Evolutionary conservation across 441 rosid genomes (phyloP).

Genomic region (Populus hybrid): DNA sequence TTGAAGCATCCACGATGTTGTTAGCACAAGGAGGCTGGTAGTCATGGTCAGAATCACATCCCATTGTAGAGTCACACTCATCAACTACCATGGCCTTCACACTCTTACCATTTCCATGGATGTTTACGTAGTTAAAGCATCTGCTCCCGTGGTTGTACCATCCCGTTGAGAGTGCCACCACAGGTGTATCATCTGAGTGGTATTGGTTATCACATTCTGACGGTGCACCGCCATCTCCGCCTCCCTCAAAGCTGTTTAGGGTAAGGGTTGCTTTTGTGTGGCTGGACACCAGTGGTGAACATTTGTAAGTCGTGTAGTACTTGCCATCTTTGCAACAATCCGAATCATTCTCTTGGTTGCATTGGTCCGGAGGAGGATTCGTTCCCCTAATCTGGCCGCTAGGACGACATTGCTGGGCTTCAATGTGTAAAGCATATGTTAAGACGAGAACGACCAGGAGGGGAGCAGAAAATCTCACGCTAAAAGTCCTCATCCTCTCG

Average conservation of each 20-base stretch:
- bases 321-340: conserved; percentile 11
- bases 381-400: conserved; percentile 27
- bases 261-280: conserved; percentile 32
- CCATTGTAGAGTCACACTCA: conserved; percentile 25
- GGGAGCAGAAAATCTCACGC: not conserved
- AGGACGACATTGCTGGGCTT: not conserved
- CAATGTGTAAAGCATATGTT: not conserved
- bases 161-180: no score
- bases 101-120: conserved; percentile 29
- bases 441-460: not conserved
- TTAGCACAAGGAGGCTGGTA: no score
- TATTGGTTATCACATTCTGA: conserved; percentile 28
- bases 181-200: not conserved
- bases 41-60: not conserved
- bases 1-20: conserved; percentile 1
- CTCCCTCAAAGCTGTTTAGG: conserved; percentile 28
- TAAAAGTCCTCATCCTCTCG: not conserved
- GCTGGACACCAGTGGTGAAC: conserved; percentile 28
- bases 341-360: conserved; percentile 18
- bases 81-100: conserved; percentile 36
- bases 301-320: conserved; percentile 28
- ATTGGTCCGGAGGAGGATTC: conserved; percentile 25
- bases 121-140: conserved; percentile 23
- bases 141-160: conserved; percentile 17
- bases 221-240: conserved; percentile 29